These are phyloP conservation scores for Phylloporus arenicola DNA, from an alignment of 768 basidiomycete genomes.

Conservation along the genomic window DNA sequence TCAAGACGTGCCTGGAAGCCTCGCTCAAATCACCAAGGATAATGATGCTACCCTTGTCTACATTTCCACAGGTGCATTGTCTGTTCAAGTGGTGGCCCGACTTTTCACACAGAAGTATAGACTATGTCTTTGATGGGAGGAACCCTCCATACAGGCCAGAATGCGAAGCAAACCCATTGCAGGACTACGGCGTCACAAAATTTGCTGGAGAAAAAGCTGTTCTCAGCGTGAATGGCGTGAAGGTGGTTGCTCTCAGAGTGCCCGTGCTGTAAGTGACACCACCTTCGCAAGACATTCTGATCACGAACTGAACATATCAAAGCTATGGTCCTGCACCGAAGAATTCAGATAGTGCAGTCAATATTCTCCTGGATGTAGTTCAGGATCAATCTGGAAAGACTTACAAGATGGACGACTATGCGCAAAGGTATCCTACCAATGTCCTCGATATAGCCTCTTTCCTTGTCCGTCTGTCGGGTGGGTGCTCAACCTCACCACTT, in stretches of 20 bases:
- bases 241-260: conserved; percentile 71
- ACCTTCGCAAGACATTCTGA: neutral
- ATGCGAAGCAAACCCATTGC: conserved; percentile 73
- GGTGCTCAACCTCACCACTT: conserved; percentile 12
- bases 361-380: conserved; percentile 82
- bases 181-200: conserved; percentile 86
- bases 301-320: conserved; percentile 3
- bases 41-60: conserved; percentile 73
- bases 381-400: conserved; percentile 79
- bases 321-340: conserved; percentile 86
- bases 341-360: conserved; percentile 86
- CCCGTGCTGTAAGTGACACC: conserved; percentile 68
- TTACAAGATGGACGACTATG: conserved; percentile 96
- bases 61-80: conserved; percentile 75
- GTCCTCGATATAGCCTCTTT: conserved; percentile 83
- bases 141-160: conserved; percentile 82
- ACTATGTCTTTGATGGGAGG: conserved; percentile 96
- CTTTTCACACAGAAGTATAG: conserved; percentile 33
- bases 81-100: neutral
- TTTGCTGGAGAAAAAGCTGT: conserved; percentile 81
- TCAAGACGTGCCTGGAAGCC: conserved; percentile 63
- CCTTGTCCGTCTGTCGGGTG: conserved; percentile 70
- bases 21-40: conserved; percentile 61
- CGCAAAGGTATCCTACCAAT: conserved; percentile 89
- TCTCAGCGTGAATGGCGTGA: conserved; percentile 51